A percentile compares a stretch with the other conserved stretches of the same genome.
phyloP scores from a whole-genome alignment of 768 basidiomycete species.

The Suillus alpinus region DNA sequence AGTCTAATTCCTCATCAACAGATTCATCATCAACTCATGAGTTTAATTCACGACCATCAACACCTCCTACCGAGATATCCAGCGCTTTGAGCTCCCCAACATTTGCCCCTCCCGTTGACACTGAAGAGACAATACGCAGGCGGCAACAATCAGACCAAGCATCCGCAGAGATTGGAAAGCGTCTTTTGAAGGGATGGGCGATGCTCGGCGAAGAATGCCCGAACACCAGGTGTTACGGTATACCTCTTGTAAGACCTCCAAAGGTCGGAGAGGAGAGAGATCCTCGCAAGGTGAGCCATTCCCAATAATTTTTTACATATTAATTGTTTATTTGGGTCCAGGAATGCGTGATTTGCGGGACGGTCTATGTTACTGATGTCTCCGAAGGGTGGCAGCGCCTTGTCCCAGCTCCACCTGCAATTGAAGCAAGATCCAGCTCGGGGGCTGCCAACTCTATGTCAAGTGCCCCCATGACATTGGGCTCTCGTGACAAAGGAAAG shows the following conservation, averaged over 20 bases:
- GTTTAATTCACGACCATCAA: conserved; percentile 57
- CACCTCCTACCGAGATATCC: conserved; percentile 76
- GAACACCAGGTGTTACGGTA: conserved; percentile 64
- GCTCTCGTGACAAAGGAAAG: conserved; percentile 11
- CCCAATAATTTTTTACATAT: neutral
- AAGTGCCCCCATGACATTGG: neutral
- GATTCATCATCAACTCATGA: conserved; percentile 46
- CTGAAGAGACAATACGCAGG: conserved; percentile 61
- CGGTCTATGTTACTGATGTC: conserved; percentile 59
- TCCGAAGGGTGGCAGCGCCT: conserved; percentile 47
- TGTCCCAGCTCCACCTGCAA: conserved; percentile 26
- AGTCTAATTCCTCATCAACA: conserved; percentile 36
- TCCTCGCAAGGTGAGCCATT: conserved; percentile 56
- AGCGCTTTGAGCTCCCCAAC: conserved; percentile 57
- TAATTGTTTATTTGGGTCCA: conserved; percentile 24
- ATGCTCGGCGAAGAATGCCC: conserved; percentile 89
- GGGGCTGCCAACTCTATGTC: neutral
- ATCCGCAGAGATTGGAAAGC: conserved; percentile 74
- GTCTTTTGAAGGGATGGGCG: conserved; percentile 79
- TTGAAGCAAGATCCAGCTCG: neutral
- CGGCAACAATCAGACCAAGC: conserved; percentile 81
- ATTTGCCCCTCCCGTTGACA: conserved; percentile 63
- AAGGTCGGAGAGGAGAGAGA: conserved; percentile 58
- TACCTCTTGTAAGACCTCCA: conserved; percentile 82
- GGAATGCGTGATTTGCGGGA: conserved; percentile 79